Evolutionary conservation across 768 basidiomycete genomes (phyloP).

Genomic region (Coprinellus micaceus): DNA sequence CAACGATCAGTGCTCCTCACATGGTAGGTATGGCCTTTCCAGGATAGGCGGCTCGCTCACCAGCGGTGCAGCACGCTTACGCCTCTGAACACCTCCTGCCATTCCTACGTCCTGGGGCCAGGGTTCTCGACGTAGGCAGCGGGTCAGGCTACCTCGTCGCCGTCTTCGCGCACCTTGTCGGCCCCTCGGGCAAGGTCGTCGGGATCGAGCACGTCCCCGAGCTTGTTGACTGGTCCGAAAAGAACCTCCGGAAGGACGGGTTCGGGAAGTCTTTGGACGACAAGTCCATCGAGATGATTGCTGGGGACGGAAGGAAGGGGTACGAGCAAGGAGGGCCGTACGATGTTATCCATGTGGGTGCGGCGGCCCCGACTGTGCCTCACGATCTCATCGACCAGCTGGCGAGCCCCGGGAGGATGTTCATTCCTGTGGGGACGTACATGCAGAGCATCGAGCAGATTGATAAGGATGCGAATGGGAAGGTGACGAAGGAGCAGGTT

Average conservation of each 20-base stretch:
- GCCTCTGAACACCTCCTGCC: slow-evolving; percentile 76
- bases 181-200: slow-evolving; percentile 57
- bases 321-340: slow-evolving; percentile 53
- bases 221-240: slow-evolving; percentile 64
- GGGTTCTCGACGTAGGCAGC: slow-evolving; percentile 85
- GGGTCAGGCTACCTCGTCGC: slow-evolving; percentile 87
- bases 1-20: slow-evolving; percentile 95
- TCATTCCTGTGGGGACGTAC: slow-evolving; percentile 80
- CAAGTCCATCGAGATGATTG: slow-evolving; percentile 57
- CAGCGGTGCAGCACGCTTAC: slow-evolving; percentile 67
- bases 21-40: slow-evolving; percentile 56
- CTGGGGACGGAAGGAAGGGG: slow-evolving; percentile 81
- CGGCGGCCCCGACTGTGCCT: slow-evolving; percentile 78
- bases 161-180: slow-evolving; percentile 73
- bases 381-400: slow-evolving; percentile 73
- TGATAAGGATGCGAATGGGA: slow-evolving; percentile 73
- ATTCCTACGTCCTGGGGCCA: slow-evolving; percentile 63
- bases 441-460: slow-evolving; percentile 66
- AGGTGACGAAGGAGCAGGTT: slow-evolving; percentile 56
- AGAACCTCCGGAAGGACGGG: slow-evolving; percentile 68
- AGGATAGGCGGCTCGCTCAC: neutral
- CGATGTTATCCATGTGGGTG: slow-evolving; percentile 91
- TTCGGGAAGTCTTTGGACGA: slow-evolving; percentile 49
- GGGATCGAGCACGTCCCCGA: slow-evolving; percentile 90
- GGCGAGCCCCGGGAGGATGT: slow-evolving; percentile 75